These are phyloP conservation scores for Nicotiana attenuata DNA, from an alignment of 257 asterid species.

Conservation along the genomic window DNA sequence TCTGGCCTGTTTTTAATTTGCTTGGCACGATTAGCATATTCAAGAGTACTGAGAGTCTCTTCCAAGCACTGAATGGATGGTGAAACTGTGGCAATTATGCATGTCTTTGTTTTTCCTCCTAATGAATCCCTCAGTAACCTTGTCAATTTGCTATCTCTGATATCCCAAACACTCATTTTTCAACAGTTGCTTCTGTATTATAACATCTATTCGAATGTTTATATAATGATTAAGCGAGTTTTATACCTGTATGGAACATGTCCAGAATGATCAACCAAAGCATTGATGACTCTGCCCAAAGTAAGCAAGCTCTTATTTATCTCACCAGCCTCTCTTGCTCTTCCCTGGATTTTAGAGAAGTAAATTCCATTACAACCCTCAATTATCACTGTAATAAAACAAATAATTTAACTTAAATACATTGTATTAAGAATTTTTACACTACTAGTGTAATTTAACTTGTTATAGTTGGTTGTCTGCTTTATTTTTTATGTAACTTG, in stretches of 20 bases:
- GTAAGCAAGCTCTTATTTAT: constrained; percentile 63
- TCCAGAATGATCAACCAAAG: constrained; percentile 46
- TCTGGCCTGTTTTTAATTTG: constrained; percentile 58
- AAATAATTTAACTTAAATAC: neutral
- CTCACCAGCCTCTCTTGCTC: constrained; percentile 73
- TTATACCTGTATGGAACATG: constrained; percentile 58
- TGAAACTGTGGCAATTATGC: constrained; percentile 56
- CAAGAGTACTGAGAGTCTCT: constrained; percentile 64
- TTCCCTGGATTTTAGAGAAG: constrained; percentile 30
- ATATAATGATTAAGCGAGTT: neutral
- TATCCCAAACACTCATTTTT: constrained; percentile 3
- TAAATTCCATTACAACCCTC: neutral
- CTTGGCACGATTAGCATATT: constrained; percentile 53
- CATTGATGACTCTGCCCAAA: constrained; percentile 52
- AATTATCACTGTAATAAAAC: neutral
- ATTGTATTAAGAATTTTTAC: neutral
- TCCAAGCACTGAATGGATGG: constrained; percentile 55
- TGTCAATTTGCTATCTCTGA: constrained; percentile 64
- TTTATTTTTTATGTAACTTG: neutral
- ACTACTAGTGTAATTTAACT: neutral
- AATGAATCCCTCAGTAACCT: constrained; percentile 55
- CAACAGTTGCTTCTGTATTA: neutral
- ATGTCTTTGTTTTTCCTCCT: constrained; percentile 61
- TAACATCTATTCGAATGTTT: neutral
- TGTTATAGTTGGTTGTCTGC: neutral